Conservation (phyloP, 345 rosid genomes). For the Eucalyptus pauciflora region DNA sequence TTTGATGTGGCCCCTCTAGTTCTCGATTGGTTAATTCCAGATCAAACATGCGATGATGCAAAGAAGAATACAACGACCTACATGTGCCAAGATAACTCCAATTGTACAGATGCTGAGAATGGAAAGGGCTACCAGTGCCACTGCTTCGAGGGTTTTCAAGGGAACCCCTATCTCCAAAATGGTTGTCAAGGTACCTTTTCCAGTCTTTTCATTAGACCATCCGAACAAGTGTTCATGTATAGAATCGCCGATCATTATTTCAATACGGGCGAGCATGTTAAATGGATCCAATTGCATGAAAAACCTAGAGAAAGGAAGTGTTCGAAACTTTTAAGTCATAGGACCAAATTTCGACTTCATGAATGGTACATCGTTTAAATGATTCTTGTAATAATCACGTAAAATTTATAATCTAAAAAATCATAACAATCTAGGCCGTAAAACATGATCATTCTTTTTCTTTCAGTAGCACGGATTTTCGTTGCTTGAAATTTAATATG, state of each 20-base stretch:
- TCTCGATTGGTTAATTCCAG: neutral
- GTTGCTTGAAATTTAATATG: too few species aligned
- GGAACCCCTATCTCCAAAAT: neutral
- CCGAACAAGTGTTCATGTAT: neutral
- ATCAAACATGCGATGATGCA: neutral
- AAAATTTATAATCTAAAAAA: too few species aligned
- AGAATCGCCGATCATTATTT: neutral
- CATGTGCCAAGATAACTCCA: neutral
- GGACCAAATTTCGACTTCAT: too few species aligned
- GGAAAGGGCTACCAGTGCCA: neutral
- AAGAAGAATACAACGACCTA: neutral
- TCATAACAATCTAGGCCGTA: too few species aligned
- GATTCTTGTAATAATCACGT: too few species aligned
- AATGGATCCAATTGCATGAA: neutral
- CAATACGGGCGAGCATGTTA: accelerated
- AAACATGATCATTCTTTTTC: accelerated
- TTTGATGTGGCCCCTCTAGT: neutral
- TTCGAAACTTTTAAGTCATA: accelerated
- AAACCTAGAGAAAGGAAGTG: too few species aligned
- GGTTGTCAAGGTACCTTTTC: neutral
- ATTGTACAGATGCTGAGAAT: neutral
- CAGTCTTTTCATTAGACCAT: neutral
- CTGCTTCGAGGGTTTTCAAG: neutral
- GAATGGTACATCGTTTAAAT: too few species aligned
- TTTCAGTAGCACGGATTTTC: too few species aligned